Evolutionary conservation across 345 rosid species (phyloP), one percentile per base, ranked within the genome.

Genomic region (Populus simonii): DNA sequence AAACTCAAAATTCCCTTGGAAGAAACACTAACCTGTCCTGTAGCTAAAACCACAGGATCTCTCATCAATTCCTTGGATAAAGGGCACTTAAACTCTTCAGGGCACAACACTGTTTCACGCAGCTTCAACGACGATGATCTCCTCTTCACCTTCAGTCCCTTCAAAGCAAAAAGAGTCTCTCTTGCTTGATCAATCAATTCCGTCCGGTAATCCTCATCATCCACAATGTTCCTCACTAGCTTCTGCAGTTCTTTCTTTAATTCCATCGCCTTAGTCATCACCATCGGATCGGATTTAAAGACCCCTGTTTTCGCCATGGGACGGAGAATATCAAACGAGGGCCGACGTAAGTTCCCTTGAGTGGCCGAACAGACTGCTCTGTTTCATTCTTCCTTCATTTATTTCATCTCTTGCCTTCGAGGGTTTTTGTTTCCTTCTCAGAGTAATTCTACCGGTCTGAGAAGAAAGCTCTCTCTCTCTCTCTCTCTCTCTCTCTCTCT

Each of bases 31-130:
- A 96, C 99, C 98, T 84, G 93, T 15, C 98, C 99, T 31, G 99
- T 87, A 65, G 95, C 83, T 82, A 96, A 80, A 85, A 96, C 85
- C 45, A 96, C 97, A 55, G 98, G 99, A 89, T 96, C 98, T 80
- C 87, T 85, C 99, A 93, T 96, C 76, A 96, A 76, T 65, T 96
- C 97, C 13, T 88, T 89, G 25, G 99, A 96, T 31, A 96, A 83
- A 36, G 97, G 97, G 74, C 98, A 96, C 78, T 85, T 88, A 74
- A 90, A 92, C 85, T 90, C 97, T 1, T 91, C 93, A 27, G 99
- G 99, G 76, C 91, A 89, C 47, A 89, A 74, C 49, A 84, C 74
- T 7, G 88, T 78, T 77, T 88, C 89, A 1, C 73, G 79, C 69
- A 84, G 80, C 83, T 83, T 85, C 22, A 87, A 25, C 12, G 96